These are phyloP conservation scores for Fusarium acutatum DNA, from an alignment of 2,329 filamentous ascomycete species.

Conservation along the genomic window DNA sequence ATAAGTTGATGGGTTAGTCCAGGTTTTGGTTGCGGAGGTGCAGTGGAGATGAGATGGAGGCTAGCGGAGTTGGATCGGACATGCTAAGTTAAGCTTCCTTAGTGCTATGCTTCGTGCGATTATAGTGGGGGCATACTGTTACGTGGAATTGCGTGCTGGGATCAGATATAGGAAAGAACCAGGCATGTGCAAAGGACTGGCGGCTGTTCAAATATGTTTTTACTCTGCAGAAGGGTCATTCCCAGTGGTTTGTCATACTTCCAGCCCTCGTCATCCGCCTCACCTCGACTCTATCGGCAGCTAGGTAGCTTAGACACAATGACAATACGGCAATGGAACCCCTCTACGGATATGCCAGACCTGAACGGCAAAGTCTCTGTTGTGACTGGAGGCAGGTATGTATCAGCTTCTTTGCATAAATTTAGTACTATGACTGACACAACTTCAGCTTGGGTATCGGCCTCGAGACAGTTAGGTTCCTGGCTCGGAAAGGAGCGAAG, in stretches of 20 bases:
- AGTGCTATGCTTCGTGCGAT: accelerated
- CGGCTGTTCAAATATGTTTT: not conserved
- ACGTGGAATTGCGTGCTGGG: not conserved
- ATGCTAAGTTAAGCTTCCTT: not conserved
- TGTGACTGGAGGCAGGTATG: not conserved
- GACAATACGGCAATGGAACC: not conserved
- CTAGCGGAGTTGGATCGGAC: not conserved
- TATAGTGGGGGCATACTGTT: accelerated
- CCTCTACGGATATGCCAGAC: not conserved
- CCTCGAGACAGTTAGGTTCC: not conserved
- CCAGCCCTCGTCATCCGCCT: accelerated
- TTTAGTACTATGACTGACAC: accelerated
- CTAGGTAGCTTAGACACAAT: accelerated
- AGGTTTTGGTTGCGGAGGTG: not conserved
- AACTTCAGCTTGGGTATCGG: not conserved
- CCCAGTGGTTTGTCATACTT: accelerated
- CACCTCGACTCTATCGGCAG: accelerated
- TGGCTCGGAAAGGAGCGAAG: not conserved
- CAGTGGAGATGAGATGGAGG: not conserved
- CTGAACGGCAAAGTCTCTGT: not conserved
- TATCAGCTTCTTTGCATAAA: accelerated
- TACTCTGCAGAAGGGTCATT: not conserved
- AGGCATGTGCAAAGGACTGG: accelerated
- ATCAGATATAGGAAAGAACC: not conserved
- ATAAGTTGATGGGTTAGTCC: accelerated